Conservation (phyloP, 2,329 filamentous ascomycete genomes). For the Xylariaceae sp. region DNA sequence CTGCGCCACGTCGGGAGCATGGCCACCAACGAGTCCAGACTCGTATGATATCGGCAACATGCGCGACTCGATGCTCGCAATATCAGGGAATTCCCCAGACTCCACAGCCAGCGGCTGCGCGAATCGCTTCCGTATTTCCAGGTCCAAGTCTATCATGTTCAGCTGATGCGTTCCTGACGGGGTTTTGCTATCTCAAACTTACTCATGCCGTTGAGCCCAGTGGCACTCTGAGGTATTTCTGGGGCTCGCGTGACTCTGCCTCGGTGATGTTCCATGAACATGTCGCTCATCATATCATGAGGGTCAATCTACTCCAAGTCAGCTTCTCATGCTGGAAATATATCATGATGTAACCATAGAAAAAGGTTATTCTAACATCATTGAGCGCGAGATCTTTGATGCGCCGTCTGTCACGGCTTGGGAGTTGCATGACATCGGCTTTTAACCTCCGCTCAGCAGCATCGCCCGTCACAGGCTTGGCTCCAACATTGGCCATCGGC, state of each 20-base stretch:
- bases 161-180: constrained; percentile 2
- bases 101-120: constrained; percentile 59
- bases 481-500: constrained; percentile 49
- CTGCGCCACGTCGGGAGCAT: constrained; percentile 54
- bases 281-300: constrained; percentile 47
- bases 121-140: constrained; percentile 63
- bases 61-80: constrained; percentile 55
- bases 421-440: constrained; percentile 65
- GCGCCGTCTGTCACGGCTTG: constrained; percentile 58
- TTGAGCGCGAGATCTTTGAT: constrained; percentile 61
- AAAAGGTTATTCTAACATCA: constrained; percentile 44
- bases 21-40: constrained; percentile 54
- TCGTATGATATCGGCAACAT: constrained; percentile 68
- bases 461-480: constrained; percentile 60
- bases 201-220: constrained; percentile 77
- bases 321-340: constrained; percentile 23
- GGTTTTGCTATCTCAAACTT: constrained; percentile 35
- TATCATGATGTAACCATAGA: not conserved
- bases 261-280: constrained; percentile 48
- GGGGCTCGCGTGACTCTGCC: constrained; percentile 43
- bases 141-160: constrained; percentile 50
- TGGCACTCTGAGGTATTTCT: constrained; percentile 63
- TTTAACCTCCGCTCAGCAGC: constrained; percentile 61
- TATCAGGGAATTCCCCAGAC: constrained; percentile 64
- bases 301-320: constrained; percentile 44